Evolutionary conservation across 2,329 filamentous ascomycete species (phyloP).

Genomic region (Penicillium hordei): DNA sequence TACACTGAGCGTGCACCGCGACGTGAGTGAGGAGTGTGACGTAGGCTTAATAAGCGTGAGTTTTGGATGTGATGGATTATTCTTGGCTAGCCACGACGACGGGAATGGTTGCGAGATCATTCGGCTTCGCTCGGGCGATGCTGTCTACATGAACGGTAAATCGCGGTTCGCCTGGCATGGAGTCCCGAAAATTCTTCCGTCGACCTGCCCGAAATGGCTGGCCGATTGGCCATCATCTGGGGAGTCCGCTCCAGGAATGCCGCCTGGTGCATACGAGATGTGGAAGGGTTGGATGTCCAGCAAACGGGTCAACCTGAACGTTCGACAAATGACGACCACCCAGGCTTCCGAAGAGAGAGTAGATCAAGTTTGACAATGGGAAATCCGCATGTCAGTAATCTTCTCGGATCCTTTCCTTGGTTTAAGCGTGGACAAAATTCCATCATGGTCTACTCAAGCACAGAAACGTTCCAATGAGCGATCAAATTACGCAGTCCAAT

Average conservation of each 20-base stretch:
- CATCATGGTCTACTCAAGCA: not conserved
- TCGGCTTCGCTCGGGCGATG: constrained; percentile 78
- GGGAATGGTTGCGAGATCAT: constrained; percentile 49
- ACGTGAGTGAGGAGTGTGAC: constrained; percentile 83
- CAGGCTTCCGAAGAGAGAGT: not conserved
- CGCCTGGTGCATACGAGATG: constrained; percentile 51
- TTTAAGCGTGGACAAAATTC: not conserved
- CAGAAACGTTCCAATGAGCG: not conserved
- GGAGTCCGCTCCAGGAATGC: constrained; percentile 40
- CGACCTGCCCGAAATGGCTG: constrained; percentile 75
- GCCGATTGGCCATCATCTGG: constrained; percentile 66
- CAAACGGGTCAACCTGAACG: constrained; percentile 89
- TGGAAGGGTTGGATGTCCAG: constrained; percentile 87
- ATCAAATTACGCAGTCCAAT: not conserved
- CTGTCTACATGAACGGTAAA: constrained; percentile 80
- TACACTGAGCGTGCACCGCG: constrained; percentile 87
- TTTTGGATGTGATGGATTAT: constrained; percentile 85
- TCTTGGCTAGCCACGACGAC: constrained; percentile 72
- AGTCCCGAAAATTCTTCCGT: constrained; percentile 79
- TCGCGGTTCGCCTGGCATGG: constrained; percentile 93
- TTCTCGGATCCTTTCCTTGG: not conserved
- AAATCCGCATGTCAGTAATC: not conserved
- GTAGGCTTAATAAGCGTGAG: constrained; percentile 80
- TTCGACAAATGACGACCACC: constrained; percentile 76
- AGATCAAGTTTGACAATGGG: not conserved